phyloP scores from a whole-genome alignment of 2,329 filamentous ascomycete genomes.

The Karstenula rhodostoma region DNA sequence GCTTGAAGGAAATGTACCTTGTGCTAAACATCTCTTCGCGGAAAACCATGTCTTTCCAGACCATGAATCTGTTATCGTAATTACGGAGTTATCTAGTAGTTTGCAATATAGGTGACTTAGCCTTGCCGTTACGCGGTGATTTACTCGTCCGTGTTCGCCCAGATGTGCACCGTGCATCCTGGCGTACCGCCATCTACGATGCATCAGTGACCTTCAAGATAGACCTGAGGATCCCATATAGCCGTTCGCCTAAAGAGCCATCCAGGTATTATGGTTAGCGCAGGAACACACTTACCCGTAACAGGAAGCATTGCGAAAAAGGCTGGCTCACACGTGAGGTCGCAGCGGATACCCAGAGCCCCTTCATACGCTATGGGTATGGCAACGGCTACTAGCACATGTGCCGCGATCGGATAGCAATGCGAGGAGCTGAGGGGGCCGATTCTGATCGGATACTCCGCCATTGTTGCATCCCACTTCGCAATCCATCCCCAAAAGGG shows the following conservation, averaged over 20 bases:
- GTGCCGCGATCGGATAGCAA: conserved; percentile 6
- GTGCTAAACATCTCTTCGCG: not conserved
- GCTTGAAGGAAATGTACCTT: not conserved
- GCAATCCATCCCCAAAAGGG: conserved; percentile 10
- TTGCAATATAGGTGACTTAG: too few species aligned
- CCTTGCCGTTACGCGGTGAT: too few species aligned
- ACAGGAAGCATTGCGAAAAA: not conserved
- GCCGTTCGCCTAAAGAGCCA: not conserved
- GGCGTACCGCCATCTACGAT: not conserved
- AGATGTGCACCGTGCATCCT: too few species aligned
- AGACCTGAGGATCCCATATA: too few species aligned
- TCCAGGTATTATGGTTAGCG: not conserved
- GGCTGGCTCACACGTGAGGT: not conserved
- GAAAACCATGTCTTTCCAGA: not conserved
- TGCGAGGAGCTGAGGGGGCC: conserved; percentile 7
- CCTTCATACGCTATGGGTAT: not conserved
- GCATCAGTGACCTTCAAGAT: not conserved
- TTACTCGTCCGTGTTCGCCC: too few species aligned
- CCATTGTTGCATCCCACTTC: not conserved
- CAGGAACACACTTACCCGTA: not conserved
- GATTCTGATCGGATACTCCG: not conserved
- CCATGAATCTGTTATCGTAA: not conserved
- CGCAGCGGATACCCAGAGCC: not conserved
- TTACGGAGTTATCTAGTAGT: not conserved
- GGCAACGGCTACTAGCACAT: not conserved